Percentiles rank a stretch among this genome's conserved stretches.
Conservation (phyloP, 1,139 yeast genomes). For the Debaryomyces nepalensis region DNA sequence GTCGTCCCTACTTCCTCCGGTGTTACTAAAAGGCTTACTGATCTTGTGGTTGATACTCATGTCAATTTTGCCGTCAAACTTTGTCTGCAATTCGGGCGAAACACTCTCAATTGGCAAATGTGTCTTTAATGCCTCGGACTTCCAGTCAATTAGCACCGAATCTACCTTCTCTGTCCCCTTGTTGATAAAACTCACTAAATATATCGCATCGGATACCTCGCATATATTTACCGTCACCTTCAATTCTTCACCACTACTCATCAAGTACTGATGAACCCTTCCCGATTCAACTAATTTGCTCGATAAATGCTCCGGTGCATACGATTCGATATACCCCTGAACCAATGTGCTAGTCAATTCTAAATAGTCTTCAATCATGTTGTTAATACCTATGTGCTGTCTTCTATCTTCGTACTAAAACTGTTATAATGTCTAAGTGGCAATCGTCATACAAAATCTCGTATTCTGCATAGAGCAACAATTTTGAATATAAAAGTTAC, state of each 20-base stretch:
- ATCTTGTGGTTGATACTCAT: conserved; percentile 3
- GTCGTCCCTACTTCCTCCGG: neutral
- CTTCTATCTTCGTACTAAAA: too few relatives aligned
- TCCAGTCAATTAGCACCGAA: conserved; percentile 9
- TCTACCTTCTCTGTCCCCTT: conserved; percentile 11
- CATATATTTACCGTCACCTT: conserved; percentile 24
- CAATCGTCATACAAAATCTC: conserved; percentile 1
- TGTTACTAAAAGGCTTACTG: neutral
- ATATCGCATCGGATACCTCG: conserved; percentile 12
- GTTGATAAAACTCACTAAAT: conserved; percentile 8
- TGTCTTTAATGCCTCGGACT: neutral
- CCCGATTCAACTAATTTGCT: conserved; percentile 14
- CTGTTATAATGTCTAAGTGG: too few relatives aligned
- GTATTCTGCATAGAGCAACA: too few relatives aligned
- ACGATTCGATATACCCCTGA: conserved; percentile 30
- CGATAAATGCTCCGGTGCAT: conserved; percentile 5
- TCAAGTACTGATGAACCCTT: conserved; percentile 22
- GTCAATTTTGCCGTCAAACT: conserved; percentile 10
- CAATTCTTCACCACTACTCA: conserved; percentile 19
- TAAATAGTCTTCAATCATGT: conserved; percentile 27
- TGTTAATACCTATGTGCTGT: conserved; percentile 1
- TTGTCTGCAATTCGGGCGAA: conserved; percentile 2
- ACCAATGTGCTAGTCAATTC: conserved; percentile 32
- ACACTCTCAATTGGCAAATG: conserved; percentile 12
- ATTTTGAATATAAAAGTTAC: too few relatives aligned